A percentile compares a stretch with the other conserved stretches of the same genome.
Evolutionary conservation across 345 rosid species (phyloP).

Genomic region (Rhizophora apiculata): DNA sequence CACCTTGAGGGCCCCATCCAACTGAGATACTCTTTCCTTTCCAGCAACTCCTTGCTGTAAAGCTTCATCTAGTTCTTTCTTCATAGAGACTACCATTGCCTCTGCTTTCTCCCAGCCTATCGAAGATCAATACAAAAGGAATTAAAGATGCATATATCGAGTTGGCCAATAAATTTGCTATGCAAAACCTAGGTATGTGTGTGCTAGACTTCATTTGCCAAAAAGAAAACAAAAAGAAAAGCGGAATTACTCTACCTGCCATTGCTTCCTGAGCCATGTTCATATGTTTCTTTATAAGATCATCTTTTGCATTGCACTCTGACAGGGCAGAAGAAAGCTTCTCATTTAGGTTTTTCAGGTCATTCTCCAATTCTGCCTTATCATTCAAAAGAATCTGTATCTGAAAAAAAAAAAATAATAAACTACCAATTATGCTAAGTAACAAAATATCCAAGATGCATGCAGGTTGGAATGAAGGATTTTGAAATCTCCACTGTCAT

Average conservation of each 20-base stretch:
- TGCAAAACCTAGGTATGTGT: too few relatives aligned
- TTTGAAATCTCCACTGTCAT: neutral
- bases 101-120: constrained; percentile 67
- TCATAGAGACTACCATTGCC: constrained; percentile 50
- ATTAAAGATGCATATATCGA: neutral
- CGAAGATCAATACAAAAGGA: constrained; percentile 12
- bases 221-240: neutral
- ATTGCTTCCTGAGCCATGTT: constrained; percentile 53
- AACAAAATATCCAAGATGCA: neutral
- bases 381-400: constrained; percentile 44
- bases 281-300: constrained; percentile 48
- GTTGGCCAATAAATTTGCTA: neutral
- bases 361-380: constrained; percentile 57
- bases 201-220: too few relatives aligned
- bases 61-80: constrained; percentile 56
- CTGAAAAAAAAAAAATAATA: constrained; percentile 25
- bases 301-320: constrained; percentile 50
- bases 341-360: constrained; percentile 38
- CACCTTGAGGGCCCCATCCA: constrained; percentile 75
- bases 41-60: constrained; percentile 43
- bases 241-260: constrained; percentile 38
- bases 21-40: constrained; percentile 51
- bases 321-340: constrained; percentile 56
- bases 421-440: too few relatives aligned
- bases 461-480: neutral